A percentile compares a stretch with the other conserved stretches of the same genome.
Conservation (phyloP, 805 yeast genomes). For the Barnettozyma sucrosica region DNA sequence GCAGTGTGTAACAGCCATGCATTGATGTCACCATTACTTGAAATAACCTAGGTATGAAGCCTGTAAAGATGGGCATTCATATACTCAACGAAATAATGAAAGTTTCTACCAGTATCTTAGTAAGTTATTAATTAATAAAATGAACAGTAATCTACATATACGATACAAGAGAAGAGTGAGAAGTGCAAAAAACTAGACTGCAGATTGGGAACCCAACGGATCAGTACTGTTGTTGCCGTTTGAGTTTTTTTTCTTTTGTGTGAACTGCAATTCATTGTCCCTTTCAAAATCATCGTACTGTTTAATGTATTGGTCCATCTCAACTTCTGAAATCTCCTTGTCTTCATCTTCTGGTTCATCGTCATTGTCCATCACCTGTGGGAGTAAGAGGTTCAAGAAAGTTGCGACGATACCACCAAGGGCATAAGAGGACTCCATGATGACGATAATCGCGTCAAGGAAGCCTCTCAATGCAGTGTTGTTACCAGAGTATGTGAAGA, state of each 20-base stretch:
- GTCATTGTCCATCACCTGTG: constrained; percentile 48
- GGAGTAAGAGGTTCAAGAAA: constrained; percentile 54
- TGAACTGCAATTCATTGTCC: constrained; percentile 1
- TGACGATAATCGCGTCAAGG: constrained; percentile 59
- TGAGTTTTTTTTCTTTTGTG: constrained; percentile 3
- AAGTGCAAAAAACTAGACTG: neutral
- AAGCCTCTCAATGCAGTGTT: constrained; percentile 55
- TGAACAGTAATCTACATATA: neutral
- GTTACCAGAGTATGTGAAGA: constrained; percentile 62
- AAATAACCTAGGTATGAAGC: neutral
- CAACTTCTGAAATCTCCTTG: constrained; percentile 19
- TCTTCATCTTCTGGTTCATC: constrained; percentile 17
- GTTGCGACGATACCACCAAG: constrained; percentile 62
- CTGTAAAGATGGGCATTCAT: neutral
- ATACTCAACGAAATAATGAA: neutral
- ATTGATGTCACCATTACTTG: neutral
- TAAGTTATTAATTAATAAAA: too few species aligned
- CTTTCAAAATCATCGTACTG: constrained; percentile 24
- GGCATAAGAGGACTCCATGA: constrained; percentile 71
- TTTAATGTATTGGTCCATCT: constrained; percentile 21
- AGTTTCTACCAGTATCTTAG: neutral
- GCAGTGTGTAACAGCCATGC: neutral
- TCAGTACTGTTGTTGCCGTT: neutral
- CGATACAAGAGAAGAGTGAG: neutral
- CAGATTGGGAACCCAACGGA: neutral